Base-by-base conservation (phyloP, 2,329 filamentous ascomycete genomes). In the Diplodia sapinea region DNA sequence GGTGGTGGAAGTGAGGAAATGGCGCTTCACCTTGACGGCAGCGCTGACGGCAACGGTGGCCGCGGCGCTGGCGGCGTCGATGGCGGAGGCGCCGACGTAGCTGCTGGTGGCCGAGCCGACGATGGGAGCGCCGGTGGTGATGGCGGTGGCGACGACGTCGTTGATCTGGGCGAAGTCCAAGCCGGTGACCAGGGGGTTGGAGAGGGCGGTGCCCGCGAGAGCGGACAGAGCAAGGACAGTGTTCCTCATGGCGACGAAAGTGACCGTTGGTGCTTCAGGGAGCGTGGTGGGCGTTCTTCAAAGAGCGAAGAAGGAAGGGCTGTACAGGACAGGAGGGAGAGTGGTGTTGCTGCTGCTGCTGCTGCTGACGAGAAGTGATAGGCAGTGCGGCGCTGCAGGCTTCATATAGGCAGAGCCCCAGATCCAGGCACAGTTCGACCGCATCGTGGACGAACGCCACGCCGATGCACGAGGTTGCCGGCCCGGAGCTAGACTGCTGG, bases 141-240 rank as follows among this genome's bases (percentile, higher is more conserved):
- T 6, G 31, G 52, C 52, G 23, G 64, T 50, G 29, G 47, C 64
- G 9, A 59, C 52, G 20, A 59, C 54, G 17, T 31, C 43, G 54
- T 66, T 66, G 64, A 57, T 49, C 64, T 57, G 52, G 54, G 40
- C 54, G 9, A 63, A 63, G 23, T 63, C 59, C 43, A 63, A n/a
- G 11, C 43, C 59, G 1, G 43, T 50, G 29, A 50, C 52, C 17
- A 59, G 47, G 50, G 64, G 64, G 8, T 26, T 49, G 43, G 64
- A 57, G 20, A 59, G 33, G 40, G 64, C 64, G 50, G 54, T 57
- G 54, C 64, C 64, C 38, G 47, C 54, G 47, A 66, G 54, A 31
- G 64, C 64, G 29, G 64, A 66, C 36, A 66, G 54, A 40, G 54
- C 52, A 26, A 66, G 17, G 17, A 66, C n/a, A 17, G 64, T 38